These are phyloP conservation scores for Plasmodium gaboni DNA, from an alignment of 169 alveolate species.

Conservation along the genomic window DNA sequence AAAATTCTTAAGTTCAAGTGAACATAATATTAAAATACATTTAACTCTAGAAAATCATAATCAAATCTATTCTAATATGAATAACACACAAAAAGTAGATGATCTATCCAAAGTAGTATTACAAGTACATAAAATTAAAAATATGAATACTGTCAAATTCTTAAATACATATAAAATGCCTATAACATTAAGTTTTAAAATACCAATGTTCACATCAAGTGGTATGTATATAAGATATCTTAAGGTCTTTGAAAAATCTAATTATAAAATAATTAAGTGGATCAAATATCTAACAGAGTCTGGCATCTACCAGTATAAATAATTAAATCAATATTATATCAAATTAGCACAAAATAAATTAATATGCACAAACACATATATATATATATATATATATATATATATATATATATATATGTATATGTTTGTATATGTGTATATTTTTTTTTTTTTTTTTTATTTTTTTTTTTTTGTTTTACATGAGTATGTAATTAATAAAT, in stretches of 20 bases:
- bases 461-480: too few species aligned
- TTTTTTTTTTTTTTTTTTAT: too few species aligned
- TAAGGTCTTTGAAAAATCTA: slow-evolving; percentile 64
- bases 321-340: background rate
- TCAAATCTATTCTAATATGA: slow-evolving; percentile 66
- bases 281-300: slow-evolving; percentile 60
- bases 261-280: slow-evolving; percentile 70
- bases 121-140: slow-evolving; percentile 55
- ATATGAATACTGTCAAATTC: slow-evolving; percentile 67
- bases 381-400: too few species aligned
- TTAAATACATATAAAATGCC: slow-evolving; percentile 77
- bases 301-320: slow-evolving; percentile 61
- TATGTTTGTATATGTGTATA: too few species aligned
- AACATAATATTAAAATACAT: slow-evolving; percentile 45
- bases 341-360: background rate
- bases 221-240: slow-evolving; percentile 60
- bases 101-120: slow-evolving; percentile 47
- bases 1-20: slow-evolving; percentile 44
- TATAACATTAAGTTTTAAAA: slow-evolving; percentile 79
- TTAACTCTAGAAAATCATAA: slow-evolving; percentile 72
- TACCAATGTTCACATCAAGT: slow-evolving; percentile 79
- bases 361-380: background rate
- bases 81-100: slow-evolving; percentile 67
- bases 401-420: background rate
- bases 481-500: too few species aligned